A percentile compares a stretch with the other conserved stretches of the same genome.
These are phyloP conservation scores for Spergularia bocconei DNA, from an alignment of 148 eudicot genomes.

Conservation along the genomic window DNA sequence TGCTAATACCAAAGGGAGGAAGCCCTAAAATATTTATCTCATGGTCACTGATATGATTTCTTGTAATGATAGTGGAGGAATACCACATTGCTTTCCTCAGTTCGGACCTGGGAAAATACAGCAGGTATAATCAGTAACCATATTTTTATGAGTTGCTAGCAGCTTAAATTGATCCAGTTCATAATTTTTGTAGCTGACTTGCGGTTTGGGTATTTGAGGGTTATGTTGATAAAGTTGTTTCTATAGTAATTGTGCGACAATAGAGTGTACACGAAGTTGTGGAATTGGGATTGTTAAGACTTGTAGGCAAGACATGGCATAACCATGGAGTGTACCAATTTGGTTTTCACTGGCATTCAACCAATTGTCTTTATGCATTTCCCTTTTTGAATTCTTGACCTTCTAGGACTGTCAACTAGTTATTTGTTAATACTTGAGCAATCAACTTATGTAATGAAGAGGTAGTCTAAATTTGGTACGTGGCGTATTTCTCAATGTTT, in stretches of 20 bases:
- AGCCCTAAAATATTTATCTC: not conserved
- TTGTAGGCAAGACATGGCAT: not conserved
- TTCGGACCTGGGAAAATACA: constrained; percentile 94
- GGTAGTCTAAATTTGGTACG: not conserved
- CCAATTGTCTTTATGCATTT: too few relatives aligned
- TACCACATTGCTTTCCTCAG: constrained; percentile 98
- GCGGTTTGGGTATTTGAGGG: not conserved
- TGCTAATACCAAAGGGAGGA: not conserved
- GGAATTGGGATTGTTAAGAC: not conserved
- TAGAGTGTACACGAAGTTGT: not conserved
- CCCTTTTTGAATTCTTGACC: too few relatives aligned
- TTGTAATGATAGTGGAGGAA: constrained; percentile 70
- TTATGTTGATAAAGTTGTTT: not conserved
- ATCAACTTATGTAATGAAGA: too few relatives aligned
- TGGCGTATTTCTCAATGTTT: not conserved
- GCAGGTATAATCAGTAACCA: constrained; percentile 53
- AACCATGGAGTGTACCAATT: too few relatives aligned
- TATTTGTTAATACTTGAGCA: not conserved
- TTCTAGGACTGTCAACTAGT: not conserved
- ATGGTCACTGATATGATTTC: constrained; percentile 19
- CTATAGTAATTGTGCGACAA: too few relatives aligned
- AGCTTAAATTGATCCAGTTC: not conserved
- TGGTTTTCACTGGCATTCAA: too few relatives aligned
- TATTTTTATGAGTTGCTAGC: not conserved
- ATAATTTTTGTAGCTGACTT: not conserved